Percentiles rank a stretch among this genome's conserved stretches.
Evolutionary conservation across 148 eudicot genomes (phyloP).

Genomic region (Cornus controversa): DNA sequence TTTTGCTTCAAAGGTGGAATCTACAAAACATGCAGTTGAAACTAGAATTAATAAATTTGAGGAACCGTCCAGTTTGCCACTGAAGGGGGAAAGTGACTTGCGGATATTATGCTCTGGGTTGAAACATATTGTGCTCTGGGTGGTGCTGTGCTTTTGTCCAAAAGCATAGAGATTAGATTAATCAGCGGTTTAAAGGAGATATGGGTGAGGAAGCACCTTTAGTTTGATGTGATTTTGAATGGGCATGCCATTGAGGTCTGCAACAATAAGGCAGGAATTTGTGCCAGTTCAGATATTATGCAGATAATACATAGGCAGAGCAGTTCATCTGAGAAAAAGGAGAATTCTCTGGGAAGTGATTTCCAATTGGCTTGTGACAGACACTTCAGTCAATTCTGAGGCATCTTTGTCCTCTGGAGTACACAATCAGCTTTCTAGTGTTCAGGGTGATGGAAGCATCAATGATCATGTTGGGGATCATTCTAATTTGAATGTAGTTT

Average conservation of each 20-base stretch:
- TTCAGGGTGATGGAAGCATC: too few species aligned
- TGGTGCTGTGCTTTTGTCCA: constrained; percentile 6
- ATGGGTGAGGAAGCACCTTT: constrained; percentile 19
- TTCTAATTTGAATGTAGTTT: neutral
- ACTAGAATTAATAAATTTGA: constrained; percentile 13
- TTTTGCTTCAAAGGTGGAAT: constrained; percentile 17
- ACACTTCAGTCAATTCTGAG: constrained; percentile 19
- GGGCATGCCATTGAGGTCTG: constrained; percentile 20
- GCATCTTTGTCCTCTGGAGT: constrained; percentile 19
- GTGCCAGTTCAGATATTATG: constrained; percentile 2
- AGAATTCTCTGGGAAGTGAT: constrained; percentile 4
- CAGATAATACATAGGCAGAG: constrained; percentile 21
- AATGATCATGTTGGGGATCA: constrained; percentile 4
- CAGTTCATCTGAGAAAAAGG: constrained; percentile 11
- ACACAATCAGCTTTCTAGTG: neutral
- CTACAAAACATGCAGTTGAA: constrained; percentile 15
- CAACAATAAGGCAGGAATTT: constrained; percentile 10
- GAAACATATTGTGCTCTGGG: constrained; percentile 18
- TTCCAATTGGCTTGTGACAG: neutral
- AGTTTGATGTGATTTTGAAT: constrained; percentile 10
- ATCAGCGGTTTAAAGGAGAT: constrained; percentile 21
- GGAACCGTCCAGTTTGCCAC: constrained; percentile 17
- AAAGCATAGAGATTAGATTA: constrained; percentile 20
- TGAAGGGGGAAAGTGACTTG: constrained; percentile 16
- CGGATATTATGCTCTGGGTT: too few species aligned